Base-by-base conservation (phyloP, 208 protist species). In the Trypanosoma melophagium region DNA sequence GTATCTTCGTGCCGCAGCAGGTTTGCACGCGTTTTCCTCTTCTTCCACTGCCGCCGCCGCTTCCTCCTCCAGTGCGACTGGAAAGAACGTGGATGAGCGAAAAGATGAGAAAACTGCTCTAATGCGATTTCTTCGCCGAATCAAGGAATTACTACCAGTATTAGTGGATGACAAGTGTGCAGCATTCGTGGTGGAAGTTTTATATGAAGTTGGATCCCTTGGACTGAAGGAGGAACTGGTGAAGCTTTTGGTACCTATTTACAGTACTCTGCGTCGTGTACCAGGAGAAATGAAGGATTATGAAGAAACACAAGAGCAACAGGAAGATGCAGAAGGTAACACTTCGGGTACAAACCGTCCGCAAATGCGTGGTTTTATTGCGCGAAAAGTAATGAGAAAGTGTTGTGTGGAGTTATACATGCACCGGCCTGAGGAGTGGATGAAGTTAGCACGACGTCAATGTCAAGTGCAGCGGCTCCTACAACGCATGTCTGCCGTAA, bases 401-500 rank as follows among this genome's bases (percentile, higher is more conserved):
- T 94, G 86, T 66, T 92, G 80, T 58, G 91, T 96, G 25, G 88
- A 96, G 80, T 81, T 94, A 67, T 94, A 95, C 79, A 68, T 89
- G 21, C 84, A 94, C 51, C 83, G 91, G 24, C 81, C 73, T 40
- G 89, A 93, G 9, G 91, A 96, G 52, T 96, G 91, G 89, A 12
- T 16, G 24, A 93, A 93, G 63, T 54, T 88, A 47, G 91, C 89
- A 25, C 54, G 81, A 59, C 88, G 87, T 42, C 86, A 94, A 63
- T 83, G 72, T 28, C 88, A 92, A 70, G 85, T 92, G 60, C 87
- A 91, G 70, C 74, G 75, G 22, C 77, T 96, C 19, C 52, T 93
- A 59, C 74, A 84, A 10, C 84, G 81, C 22, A 70, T 80, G 70
- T 69, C 70, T 31, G 52, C 55, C 25, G 55, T 68, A 1, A 19